Base-by-base conservation (phyloP, 441 rosid genomes). In the Populus trichocarpa region DNA sequence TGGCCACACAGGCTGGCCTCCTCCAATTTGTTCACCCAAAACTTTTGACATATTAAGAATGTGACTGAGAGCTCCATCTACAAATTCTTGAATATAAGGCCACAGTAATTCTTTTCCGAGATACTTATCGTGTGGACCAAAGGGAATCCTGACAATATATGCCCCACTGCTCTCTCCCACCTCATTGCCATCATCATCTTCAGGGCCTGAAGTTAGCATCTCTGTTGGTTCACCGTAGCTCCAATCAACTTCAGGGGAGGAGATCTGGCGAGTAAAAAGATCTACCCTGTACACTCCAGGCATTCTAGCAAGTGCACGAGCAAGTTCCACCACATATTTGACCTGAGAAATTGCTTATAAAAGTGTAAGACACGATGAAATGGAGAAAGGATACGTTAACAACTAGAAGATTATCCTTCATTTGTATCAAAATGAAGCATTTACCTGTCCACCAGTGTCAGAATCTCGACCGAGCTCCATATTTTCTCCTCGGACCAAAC, bases 391-490 rank as follows among this genome's bases (percentile, higher is more conserved):
- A 33, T 33, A 33, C 36, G 36, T 33, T 6, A 33, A 33, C 36
- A 8, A n/a, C 1, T 59, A 8, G n/a, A 59, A 18, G 23, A 59
- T 59, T 59, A n/a, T 59, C n/a, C 20, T 59, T 59, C 64, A 59
- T 59, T n/a, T 59, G 26, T 42, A 38, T 16, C 23, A 50, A 65
- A 67, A 53, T 64, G 71, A 63, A 75, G 36, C 71, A 67, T 10
- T 67, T 89, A 95, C 98, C 94, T 96, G 99, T 80, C 98, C 98
- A 61, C 99, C 99, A 2, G 99, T 96, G 81, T 94, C 99, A 7
- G 98, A 96, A 86, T 96, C 99, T 59, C 99, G 87, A 73, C 99
- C 99, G 75, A 96, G 99, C 89, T 96, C 99, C 99, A 96, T 96
- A 75, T 94, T 90, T 59, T 96, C 99, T 69, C 97, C 98, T 67